Base-by-base conservation (phyloP, 768 basidiomycete species). In the Russula ochroleuca region DNA sequence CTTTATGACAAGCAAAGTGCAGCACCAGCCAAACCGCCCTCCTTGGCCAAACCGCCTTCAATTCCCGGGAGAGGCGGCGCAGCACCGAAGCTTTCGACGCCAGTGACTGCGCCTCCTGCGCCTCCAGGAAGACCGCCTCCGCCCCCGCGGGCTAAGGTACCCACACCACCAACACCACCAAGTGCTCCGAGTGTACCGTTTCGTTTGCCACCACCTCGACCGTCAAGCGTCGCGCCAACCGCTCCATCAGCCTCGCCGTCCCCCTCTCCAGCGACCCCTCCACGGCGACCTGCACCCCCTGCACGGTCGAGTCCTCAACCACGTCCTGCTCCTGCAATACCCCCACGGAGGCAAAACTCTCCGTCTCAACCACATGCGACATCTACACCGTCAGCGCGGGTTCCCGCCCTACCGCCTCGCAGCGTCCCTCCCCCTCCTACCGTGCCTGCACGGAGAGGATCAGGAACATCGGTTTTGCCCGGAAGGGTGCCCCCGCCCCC, bases 21-120 rank as follows among this genome's bases (percentile, higher is more conserved):
- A 51, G 69, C 70, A 69, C 73, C 71, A 17, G 57, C 48, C 23
- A 67, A 59, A 54, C 53, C 62, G n/a, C 53, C 63, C 2, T 58
- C 61, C 23, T 56, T 65, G 1, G 64, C 61, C 7, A 65, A 66
- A 52, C 62, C 70, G 45, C 70, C 58, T 56, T 57, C 72, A 6
- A 63, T 72, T 6, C 75, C 77, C 11, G 64, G 76, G 43, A 79
- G 83, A 60, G 72, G 71, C 17, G 70, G 71, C 21, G 70, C 71
- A 5, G 75, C 75, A 10, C 52, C 73, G 43, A 71, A 72, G n/a
- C 69, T 69, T 25, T 64, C 69, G 14, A 54, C 57, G 7, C 66
- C 72, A 47, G 61, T 66, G 11, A 58, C 62, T 37, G n/a, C 72
- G 9, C 56, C 69, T 54, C 70, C 72, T n/a, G 62, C 68, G 10